Evolutionary conservation across 2,329 filamentous ascomycete genomes (phyloP).

Genomic region (Salinomyces thailandicus): DNA sequence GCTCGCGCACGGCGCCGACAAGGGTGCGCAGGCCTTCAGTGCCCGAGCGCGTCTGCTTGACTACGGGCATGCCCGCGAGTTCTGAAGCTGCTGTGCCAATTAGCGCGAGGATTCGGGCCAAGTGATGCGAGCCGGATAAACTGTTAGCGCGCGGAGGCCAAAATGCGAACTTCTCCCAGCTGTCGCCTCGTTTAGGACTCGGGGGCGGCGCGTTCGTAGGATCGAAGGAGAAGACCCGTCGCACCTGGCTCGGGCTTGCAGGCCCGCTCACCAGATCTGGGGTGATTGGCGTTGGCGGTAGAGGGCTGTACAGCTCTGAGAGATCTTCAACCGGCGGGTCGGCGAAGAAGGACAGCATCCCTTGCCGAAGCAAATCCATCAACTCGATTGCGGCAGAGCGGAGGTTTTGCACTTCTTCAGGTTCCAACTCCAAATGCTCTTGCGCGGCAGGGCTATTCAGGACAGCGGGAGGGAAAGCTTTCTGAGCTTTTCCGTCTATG

Average conservation of each 20-base stretch:
- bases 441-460: slow-evolving; percentile 47
- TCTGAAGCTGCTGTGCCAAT: slow-evolving; percentile 82
- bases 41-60: slow-evolving; percentile 44
- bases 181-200: slow-evolving; percentile 66
- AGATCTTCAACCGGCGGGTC: slow-evolving; percentile 86
- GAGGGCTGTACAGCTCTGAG: slow-evolving; percentile 72
- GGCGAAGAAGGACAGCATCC: slow-evolving; percentile 70
- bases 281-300: slow-evolving; percentile 58
- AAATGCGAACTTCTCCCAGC: slow-evolving; percentile 91
- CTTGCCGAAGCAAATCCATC: slow-evolving; percentile 71
- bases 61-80: slow-evolving; percentile 63
- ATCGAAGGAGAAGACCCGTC: slow-evolving; percentile 63
- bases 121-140: slow-evolving; percentile 80
- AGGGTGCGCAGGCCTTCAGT: slow-evolving; percentile 65
- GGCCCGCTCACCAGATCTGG: slow-evolving; percentile 40
- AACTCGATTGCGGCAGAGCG: slow-evolving; percentile 71
- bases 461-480: slow-evolving; percentile 50
- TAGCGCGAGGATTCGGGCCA: slow-evolving; percentile 69
- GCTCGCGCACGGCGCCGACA: slow-evolving; percentile 69
- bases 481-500: slow-evolving; percentile 74
- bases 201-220: slow-evolving; percentile 64
- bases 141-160: slow-evolving; percentile 93
- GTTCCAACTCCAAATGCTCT: slow-evolving; percentile 72
- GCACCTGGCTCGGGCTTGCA: slow-evolving; percentile 23
- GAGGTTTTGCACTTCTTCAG: slow-evolving; percentile 59